Base-by-base conservation (phyloP, 75 land plant species). In the Selaginella tamariscina region DNA sequence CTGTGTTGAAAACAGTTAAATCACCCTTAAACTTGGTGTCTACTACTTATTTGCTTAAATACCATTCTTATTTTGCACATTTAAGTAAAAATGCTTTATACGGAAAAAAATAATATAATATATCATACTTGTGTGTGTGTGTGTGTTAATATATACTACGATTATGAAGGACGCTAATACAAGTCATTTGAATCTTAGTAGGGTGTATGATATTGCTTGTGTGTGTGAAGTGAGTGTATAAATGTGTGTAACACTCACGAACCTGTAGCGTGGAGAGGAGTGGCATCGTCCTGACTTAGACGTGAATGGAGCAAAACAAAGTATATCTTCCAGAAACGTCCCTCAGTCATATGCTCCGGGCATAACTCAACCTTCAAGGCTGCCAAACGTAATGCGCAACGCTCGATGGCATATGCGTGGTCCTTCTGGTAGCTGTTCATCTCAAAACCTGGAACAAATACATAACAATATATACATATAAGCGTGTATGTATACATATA, bases 311-410 rank as follows among this genome's bases (percentile, higher is more conserved):
- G 29, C 23, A 89, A 85, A 22, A 87, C 85, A 70, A 89, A 89
- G 63, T 89, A 89, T 9, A 87, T 84, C 73, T 79, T 84, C 95
- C 95, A 89, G 65, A 89, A 89, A 66, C 81, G 82, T 54, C 72
- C 79, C 49, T 85, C 91, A 73, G 72, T 82, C 74, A 89, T 84
- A 56, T 76, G 65, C 32, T 60, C 74, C 20, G 95, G 95, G 63
- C 91, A 89, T 75, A 89, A 83, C 66, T 87, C 84, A 27, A 72
- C 70, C 65, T 84, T 88, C 27, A 89, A 68, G n/a, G 85, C 84
- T 64, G 81, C 83, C 64, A 88, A 78, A 20, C 77, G 75, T 56
- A 89, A 83, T 22, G 78, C 82, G 68, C 78, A 78, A 32, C 55
- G 73, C 67, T 84, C 85, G 73, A 89, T 80, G 77, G 85, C 85